A percentile compares a stretch with the other conserved stretches of the same genome.
phyloP scores from a whole-genome alignment of 306 rosid genomes.

The Cicer pinnatifidum region DNA sequence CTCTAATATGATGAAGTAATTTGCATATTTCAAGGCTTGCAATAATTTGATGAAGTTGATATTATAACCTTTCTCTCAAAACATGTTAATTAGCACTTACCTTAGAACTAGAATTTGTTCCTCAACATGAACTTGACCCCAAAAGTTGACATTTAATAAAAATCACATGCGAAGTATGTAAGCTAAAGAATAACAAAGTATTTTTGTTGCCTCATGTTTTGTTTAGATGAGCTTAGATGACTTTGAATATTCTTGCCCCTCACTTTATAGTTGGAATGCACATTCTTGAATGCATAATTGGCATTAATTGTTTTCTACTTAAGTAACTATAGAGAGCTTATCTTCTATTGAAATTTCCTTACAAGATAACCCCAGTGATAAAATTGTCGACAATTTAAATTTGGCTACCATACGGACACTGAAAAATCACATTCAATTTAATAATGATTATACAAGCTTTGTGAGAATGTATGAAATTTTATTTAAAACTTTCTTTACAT shows the following conservation, averaged over 20 bases:
- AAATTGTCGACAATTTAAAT: not conserved
- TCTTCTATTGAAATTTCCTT: slow-evolving; percentile 11
- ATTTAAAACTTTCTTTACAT: too few species aligned
- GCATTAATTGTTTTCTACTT: not conserved
- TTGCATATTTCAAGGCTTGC: not conserved
- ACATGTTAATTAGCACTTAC: not conserved
- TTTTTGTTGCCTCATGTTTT: not conserved
- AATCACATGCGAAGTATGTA: not conserved
- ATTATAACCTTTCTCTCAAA: not conserved
- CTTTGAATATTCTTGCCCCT: not conserved
- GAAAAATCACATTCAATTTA: not conserved
- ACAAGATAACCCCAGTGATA: not conserved
- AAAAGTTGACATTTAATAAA: not conserved
- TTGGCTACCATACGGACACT: not conserved
- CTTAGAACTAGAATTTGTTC: not conserved
- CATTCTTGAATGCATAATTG: not conserved
- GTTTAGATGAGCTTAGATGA: not conserved
- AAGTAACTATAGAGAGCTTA: not conserved
- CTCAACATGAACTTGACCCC: not conserved
- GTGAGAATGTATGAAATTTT: not conserved
- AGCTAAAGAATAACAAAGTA: not conserved
- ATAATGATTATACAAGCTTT: not conserved
- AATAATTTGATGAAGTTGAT: not conserved
- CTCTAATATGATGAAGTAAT: not conserved
- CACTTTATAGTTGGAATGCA: not conserved